Evolutionary conservation across 1,284 basidiomycete species (phyloP).

Genomic region (Sphaerobolus stellatus): DNA sequence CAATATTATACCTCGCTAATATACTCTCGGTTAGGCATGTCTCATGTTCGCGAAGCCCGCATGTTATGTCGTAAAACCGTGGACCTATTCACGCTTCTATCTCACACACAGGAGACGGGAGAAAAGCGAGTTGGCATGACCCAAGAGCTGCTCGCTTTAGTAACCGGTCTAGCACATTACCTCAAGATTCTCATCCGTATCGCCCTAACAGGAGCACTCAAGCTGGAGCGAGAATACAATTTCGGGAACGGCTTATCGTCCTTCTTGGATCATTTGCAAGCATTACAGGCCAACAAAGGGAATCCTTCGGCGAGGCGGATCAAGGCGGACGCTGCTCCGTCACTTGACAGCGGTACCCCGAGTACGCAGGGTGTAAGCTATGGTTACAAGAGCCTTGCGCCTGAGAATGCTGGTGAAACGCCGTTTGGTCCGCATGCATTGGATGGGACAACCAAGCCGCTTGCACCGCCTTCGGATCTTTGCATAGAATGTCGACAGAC

Average conservation of each 20-base stretch:
- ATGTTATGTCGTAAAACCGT: conserved; percentile 99
- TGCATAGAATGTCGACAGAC: conserved; percentile 88
- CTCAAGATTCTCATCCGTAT: conserved; percentile 99
- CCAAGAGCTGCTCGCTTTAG: conserved; percentile 94
- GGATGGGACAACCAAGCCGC: conserved; percentile 4
- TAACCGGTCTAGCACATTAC: conserved; percentile 97
- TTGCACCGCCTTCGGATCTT: conserved; percentile 68
- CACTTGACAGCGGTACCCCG: conserved; percentile 47
- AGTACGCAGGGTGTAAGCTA: conserved; percentile 74
- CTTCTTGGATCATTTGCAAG: conserved; percentile 90
- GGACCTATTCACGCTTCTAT: conserved; percentile 95
- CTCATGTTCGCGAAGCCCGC: conserved; percentile 95
- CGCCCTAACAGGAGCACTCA: conserved; percentile 92
- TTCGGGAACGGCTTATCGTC: conserved; percentile 82
- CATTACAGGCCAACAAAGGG: conserved; percentile 84
- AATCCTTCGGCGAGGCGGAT: conserved; percentile 74
- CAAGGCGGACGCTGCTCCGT: conserved; percentile 31
- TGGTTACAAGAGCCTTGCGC: conserved; percentile 85
- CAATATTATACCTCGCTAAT: neutral
- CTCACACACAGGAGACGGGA: conserved; percentile 93
- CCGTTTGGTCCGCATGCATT: conserved; percentile 55
- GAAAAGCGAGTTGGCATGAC: conserved; percentile 93
- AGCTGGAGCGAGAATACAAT: conserved; percentile 88
- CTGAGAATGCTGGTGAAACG: conserved; percentile 84
- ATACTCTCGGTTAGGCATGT: conserved; percentile 69